Evolutionary conservation across 495 filamentous ascomycete species (phyloP), one percentile per base, ranked within the genome.

Genomic region (Aeminium ludgeri): DNA sequence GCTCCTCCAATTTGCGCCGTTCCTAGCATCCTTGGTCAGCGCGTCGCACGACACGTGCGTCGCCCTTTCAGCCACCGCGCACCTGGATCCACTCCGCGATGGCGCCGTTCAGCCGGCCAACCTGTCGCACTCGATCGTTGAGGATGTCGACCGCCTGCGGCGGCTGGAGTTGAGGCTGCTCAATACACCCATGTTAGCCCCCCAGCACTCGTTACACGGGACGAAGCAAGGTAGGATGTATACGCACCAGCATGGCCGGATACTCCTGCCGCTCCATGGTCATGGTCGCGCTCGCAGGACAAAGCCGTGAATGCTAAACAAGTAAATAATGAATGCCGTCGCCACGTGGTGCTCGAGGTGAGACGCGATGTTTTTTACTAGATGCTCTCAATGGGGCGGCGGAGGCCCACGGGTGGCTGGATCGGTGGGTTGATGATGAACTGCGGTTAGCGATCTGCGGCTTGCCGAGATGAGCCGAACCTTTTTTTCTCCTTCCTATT

Each of bases 1-100:
- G 64, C 58, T 95, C 91, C 64, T 99, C 91, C 32, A 95, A 70
- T 43, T 75, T 80, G 54, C 86, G 80, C 48, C 91, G 82, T 63
- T 99, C 89, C 89, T 95, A 49, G 40, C 30, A 11, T 12, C 32
- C 8, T 40, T 15, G 11, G 36, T 41, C 47, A 43, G 35, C 47
- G 17, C 25, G 16, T 23, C 31, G 19, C 28, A 35, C 20, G 30
- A 17, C 36, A 17, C 2, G 28, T 41, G 12, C 16, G 15, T 16
- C 18, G 18, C 36, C 30, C 28, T 28, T 20, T 37, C 6, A 44
- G 43, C 20, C 6, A 18, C 33, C 44, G 35, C 64, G 44, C 78
- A 96, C 89, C 76, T 89, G 82, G 38, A 99, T 69, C 81, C 86
- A 99, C 61, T 96, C 86, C 51, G 89, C 87, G 51, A 99, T 84